Evolutionary conservation across 1,284 basidiomycete species (phyloP).

Genomic region (Puccinia coronata): DNA sequence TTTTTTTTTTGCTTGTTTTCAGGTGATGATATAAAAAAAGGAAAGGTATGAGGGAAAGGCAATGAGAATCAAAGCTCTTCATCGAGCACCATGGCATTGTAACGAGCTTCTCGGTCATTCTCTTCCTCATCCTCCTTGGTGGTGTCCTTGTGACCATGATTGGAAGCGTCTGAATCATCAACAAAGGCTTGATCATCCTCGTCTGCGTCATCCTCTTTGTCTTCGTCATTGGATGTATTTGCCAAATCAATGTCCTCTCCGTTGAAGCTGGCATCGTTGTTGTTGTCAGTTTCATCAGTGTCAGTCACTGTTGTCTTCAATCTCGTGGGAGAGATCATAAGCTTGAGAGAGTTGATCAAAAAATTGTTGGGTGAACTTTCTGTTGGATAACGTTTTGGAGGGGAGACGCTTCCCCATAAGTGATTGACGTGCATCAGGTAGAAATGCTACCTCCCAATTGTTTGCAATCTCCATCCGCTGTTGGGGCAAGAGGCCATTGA

Average conservation of each 20-base stretch:
- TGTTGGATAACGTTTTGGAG: neutral
- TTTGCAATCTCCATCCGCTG: neutral
- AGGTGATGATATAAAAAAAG: neutral
- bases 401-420: neutral
- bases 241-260: conserved; percentile 1
- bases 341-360: neutral
- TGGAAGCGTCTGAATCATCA: neutral
- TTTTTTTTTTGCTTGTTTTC: neutral
- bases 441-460: neutral
- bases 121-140: neutral
- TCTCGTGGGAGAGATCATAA: conserved; percentile 28
- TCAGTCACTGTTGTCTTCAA: neutral
- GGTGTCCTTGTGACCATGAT: neutral
- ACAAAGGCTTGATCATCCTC: neutral
- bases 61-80: neutral
- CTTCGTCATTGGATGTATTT: neutral
- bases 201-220: neutral
- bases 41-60: neutral
- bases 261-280: neutral
- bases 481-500: conserved; percentile 6
- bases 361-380: neutral
- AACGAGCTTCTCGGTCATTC: neutral
- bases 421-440: conserved; percentile 8
- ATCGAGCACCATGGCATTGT: neutral
- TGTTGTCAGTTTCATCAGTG: neutral